A percentile compares a stretch with the other conserved stretches of the same genome.
Conservation (phyloP, 1,139 yeast genomes). For the Suhomyces bokatorum region DNA sequence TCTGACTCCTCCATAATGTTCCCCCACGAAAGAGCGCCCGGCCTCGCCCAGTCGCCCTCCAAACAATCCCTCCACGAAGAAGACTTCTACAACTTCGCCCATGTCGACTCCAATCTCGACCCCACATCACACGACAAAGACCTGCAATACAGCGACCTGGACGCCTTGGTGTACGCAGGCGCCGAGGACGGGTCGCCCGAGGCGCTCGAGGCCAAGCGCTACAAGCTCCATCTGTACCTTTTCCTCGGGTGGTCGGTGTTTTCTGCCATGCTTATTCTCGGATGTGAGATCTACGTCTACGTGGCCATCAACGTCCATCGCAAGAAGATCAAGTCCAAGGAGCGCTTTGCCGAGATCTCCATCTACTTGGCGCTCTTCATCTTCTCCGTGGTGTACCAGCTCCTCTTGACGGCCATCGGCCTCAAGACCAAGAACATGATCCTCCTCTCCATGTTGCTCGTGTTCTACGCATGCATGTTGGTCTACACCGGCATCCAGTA, state of each 20-base stretch:
- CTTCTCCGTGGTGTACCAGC: conserved; percentile 28
- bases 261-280: conserved; percentile 32
- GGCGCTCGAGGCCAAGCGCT: neutral
- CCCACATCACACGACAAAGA: neutral
- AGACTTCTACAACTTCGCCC: conserved; percentile 17
- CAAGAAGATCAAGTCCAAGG: conserved; percentile 18
- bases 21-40: neutral
- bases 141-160: conserved; percentile 5
- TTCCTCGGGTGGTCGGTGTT: conserved; percentile 31
- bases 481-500: conserved; percentile 54
- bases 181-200: conserved; percentile 2
- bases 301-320: conserved; percentile 38
- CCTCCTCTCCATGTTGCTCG: conserved; percentile 41
- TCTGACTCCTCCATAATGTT: neutral
- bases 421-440: conserved; percentile 44
- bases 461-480: conserved; percentile 50
- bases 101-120: conserved; percentile 5
- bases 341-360: conserved; percentile 21
- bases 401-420: conserved; percentile 44
- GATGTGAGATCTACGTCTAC: conserved; percentile 36
- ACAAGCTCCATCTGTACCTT: conserved; percentile 17
- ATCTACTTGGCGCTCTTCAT: conserved; percentile 30
- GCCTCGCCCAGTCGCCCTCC: neutral
- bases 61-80: conserved; percentile 9
- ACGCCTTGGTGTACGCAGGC: conserved; percentile 5